phyloP scores from a whole-genome alignment of 2,329 filamentous ascomycete genomes.

The Colletotrichum tamarilloi region DNA sequence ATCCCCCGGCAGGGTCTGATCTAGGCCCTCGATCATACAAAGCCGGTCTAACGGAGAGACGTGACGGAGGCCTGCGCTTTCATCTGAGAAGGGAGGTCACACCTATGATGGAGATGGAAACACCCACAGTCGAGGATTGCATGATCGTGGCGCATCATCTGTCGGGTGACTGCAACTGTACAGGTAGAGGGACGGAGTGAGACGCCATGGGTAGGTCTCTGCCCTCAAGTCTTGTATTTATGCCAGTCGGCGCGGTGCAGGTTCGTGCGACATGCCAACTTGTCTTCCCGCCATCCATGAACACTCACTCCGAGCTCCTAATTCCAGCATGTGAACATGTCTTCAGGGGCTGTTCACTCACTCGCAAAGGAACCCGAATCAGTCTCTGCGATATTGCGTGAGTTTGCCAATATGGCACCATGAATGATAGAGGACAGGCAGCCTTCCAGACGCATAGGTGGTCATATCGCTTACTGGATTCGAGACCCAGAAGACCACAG shows the following conservation, averaged over 20 bases:
- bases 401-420: background rate
- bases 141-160: slow-evolving; percentile 15
- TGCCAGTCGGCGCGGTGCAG: background rate
- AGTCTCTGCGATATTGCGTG: background rate
- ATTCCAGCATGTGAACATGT: background rate
- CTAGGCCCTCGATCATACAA: background rate
- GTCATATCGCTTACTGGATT: background rate
- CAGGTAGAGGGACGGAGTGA: too few relatives aligned
- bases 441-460: background rate
- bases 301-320: background rate
- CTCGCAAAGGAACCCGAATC: background rate
- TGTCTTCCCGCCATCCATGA: background rate
- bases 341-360: background rate
- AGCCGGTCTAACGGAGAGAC: background rate
- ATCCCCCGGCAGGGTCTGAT: background rate
- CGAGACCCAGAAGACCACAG: background rate
- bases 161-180: background rate
- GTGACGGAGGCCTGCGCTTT: background rate
- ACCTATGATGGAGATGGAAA: background rate
- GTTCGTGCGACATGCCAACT: slow-evolving; percentile 6
- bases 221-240: background rate
- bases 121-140: slow-evolving; percentile 4
- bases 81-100: background rate
- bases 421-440: background rate
- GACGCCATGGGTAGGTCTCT: too few relatives aligned